Evolutionary conservation across 1,284 basidiomycete genomes (phyloP).

Genomic region (Trichosporon sp.): DNA sequence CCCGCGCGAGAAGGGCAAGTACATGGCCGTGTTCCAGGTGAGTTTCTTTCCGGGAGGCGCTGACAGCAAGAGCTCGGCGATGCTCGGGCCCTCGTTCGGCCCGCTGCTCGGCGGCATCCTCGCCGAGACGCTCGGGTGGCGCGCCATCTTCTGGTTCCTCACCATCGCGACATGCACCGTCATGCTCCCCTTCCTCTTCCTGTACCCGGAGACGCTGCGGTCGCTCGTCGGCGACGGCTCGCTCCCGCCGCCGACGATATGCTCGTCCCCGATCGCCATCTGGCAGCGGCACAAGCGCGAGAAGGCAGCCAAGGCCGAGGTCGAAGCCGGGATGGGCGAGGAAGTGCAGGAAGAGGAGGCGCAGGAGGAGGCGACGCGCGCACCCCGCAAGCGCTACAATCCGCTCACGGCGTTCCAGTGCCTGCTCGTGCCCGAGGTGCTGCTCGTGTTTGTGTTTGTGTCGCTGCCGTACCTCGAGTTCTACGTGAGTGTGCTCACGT

Average conservation of each 20-base stretch:
- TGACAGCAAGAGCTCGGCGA: background rate
- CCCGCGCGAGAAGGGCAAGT: slow-evolving; percentile 45
- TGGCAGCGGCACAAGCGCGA: slow-evolving; percentile 25
- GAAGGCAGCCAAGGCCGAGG: slow-evolving; percentile 20
- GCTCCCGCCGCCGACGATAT: slow-evolving; percentile 42
- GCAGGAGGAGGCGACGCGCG: background rate
- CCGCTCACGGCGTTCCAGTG: slow-evolving; percentile 42
- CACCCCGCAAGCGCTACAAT: slow-evolving; percentile 37
- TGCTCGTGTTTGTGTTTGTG: slow-evolving; percentile 36
- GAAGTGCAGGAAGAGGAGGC: background rate
- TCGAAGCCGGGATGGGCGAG: background rate
- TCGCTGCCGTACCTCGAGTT: slow-evolving; percentile 47
- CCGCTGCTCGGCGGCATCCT: slow-evolving; percentile 37
- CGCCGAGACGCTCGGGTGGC: slow-evolving; percentile 19
- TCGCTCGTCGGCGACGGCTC: slow-evolving; percentile 47
- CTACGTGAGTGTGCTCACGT: slow-evolving; percentile 33
- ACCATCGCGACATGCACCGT: slow-evolving; percentile 13
- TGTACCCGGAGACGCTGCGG: slow-evolving; percentile 47
- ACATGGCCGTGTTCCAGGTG: slow-evolving; percentile 37
- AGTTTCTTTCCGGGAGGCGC: background rate
- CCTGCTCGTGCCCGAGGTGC: slow-evolving; percentile 43
- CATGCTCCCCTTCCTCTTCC: slow-evolving; percentile 22
- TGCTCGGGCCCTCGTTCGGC: slow-evolving; percentile 17
- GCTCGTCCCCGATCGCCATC: slow-evolving; percentile 31
- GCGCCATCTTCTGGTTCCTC: slow-evolving; percentile 41